These are phyloP conservation scores for Exophiala phaeomuriformis DNA, from an alignment of 2,329 filamentous ascomycete genomes.

Conservation along the genomic window DNA sequence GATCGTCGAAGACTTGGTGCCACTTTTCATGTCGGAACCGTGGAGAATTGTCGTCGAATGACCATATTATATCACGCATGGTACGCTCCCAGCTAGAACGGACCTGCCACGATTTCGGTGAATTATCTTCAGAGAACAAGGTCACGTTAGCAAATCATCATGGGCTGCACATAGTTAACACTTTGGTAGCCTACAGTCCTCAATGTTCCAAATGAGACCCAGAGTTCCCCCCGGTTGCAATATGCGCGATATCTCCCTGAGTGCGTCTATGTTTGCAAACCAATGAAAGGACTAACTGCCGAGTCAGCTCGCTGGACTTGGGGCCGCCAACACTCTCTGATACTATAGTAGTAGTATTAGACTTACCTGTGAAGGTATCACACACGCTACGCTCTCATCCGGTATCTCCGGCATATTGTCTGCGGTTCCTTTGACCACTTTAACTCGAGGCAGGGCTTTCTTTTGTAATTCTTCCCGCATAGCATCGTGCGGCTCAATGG, in stretches of 20 bases:
- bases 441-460: constrained; percentile 52
- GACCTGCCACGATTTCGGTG: constrained; percentile 50
- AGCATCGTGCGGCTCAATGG: constrained; percentile 57
- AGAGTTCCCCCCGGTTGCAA: constrained; percentile 54
- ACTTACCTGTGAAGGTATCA: constrained; percentile 61
- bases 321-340: neutral
- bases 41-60: constrained; percentile 51
- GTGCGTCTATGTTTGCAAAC: constrained; percentile 58
- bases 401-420: constrained; percentile 45
- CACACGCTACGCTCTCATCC: constrained; percentile 55
- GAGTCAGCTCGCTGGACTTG: neutral
- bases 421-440: constrained; percentile 52
- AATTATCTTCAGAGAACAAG: constrained; percentile 49
- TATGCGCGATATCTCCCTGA: constrained; percentile 61
- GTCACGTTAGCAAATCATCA: too few species aligned
- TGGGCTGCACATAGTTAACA: too few species aligned
- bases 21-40: constrained; percentile 61
- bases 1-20: constrained; percentile 57
- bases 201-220: constrained; percentile 66
- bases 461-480: constrained; percentile 57
- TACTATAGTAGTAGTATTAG: neutral
- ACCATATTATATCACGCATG: constrained; percentile 54
- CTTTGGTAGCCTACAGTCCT: constrained; percentile 51
- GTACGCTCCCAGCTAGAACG: constrained; percentile 55
- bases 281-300: constrained; percentile 42